A percentile compares a stretch with the other conserved stretches of the same genome.
Conservation (phyloP, 805 yeast species). For the Candida ascalaphidarum region DNA sequence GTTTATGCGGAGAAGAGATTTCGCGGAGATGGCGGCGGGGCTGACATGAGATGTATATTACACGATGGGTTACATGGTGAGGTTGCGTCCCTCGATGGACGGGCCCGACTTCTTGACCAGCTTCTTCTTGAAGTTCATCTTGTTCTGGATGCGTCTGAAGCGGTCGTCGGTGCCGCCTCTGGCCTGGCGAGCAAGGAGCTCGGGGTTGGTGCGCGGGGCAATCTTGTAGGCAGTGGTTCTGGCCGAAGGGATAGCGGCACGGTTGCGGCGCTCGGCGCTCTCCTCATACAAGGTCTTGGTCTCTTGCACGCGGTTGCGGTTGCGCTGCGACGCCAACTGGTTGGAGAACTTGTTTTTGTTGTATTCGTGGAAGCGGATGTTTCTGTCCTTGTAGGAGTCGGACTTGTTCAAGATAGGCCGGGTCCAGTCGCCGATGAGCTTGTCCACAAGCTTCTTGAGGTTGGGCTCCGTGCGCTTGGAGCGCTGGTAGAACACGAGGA, state of each 20-base stretch:
- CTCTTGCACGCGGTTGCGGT: conserved; percentile 21
- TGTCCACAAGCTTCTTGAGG: conserved; percentile 83
- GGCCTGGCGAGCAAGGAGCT: conserved; percentile 34
- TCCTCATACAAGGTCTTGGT: conserved; percentile 71
- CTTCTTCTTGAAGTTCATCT: conserved; percentile 41
- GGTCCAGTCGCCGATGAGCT: conserved; percentile 94
- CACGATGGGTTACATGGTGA: conserved; percentile 33
- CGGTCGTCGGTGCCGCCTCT: conserved; percentile 63
- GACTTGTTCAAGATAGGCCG: conserved; percentile 95
- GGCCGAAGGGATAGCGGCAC: conserved; percentile 95
- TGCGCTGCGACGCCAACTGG: conserved; percentile 26
- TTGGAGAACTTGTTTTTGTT: conserved; percentile 47
- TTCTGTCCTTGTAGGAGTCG: conserved; percentile 86
- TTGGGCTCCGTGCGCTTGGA: conserved; percentile 82
- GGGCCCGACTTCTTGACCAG: conserved; percentile 62
- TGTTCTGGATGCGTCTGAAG: conserved; percentile 68
- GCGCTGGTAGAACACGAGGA: conserved; percentile 86
- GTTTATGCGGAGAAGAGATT: too few species aligned
- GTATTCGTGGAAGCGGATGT: conserved; percentile 61
- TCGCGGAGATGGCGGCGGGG: too few species aligned
- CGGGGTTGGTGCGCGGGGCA: conserved; percentile 73
- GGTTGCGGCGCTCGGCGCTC: conserved; percentile 81
- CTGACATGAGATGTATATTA: too few species aligned
- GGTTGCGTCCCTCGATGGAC: conserved; percentile 67
- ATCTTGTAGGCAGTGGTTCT: conserved; percentile 81